A percentile compares a stretch with the other conserved stretches of the same genome.
phyloP scores from a whole-genome alignment of 495 filamentous ascomycete species.

The Podospora pseudopauciseta region DNA sequence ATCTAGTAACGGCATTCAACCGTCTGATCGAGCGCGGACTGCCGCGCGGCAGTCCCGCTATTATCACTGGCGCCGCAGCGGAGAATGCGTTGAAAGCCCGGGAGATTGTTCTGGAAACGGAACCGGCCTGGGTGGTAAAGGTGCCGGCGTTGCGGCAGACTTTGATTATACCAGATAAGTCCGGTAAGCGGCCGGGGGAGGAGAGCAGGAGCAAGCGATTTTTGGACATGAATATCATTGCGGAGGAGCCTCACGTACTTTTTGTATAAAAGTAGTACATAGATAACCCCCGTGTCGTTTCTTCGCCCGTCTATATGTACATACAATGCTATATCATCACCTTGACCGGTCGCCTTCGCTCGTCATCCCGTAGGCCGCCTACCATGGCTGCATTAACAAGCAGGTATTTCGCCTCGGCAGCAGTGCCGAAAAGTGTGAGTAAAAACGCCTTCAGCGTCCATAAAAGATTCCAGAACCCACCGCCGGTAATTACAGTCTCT shows the following conservation, averaged over 20 bases:
- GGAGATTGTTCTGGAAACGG: constrained; percentile 1
- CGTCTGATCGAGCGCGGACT: no score
- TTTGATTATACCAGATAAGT: constrained; percentile 7
- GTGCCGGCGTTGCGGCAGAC: constrained; percentile 9
- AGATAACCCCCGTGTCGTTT: neutral
- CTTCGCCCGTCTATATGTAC: neutral
- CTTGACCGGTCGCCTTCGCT: constrained; percentile 12
- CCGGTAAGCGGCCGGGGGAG: constrained; percentile 1
- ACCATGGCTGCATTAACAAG: constrained; percentile 20
- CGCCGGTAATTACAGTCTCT: constrained; percentile 17
- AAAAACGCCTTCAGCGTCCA: constrained; percentile 4
- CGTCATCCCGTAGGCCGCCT: constrained; percentile 17
- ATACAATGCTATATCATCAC: constrained; percentile 9
- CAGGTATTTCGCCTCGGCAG: constrained; percentile 15
- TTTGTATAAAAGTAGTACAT: constrained; percentile 1
- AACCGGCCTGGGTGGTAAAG: constrained; percentile 9
- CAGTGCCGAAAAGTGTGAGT: no score
- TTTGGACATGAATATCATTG: constrained; percentile 11
- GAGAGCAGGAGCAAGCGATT: constrained; percentile 9
- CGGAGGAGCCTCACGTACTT: constrained; percentile 11
- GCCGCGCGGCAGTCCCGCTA: no score
- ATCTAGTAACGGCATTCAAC: no score
- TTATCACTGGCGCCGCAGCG: no score
- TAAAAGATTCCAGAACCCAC: constrained; percentile 24
- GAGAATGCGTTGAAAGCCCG: neutral